A percentile compares a stretch with the other conserved stretches of the same genome.
phyloP scores from a whole-genome alignment of 2,329 filamentous ascomycete species.

The Hyphodiscus sp. region DNA sequence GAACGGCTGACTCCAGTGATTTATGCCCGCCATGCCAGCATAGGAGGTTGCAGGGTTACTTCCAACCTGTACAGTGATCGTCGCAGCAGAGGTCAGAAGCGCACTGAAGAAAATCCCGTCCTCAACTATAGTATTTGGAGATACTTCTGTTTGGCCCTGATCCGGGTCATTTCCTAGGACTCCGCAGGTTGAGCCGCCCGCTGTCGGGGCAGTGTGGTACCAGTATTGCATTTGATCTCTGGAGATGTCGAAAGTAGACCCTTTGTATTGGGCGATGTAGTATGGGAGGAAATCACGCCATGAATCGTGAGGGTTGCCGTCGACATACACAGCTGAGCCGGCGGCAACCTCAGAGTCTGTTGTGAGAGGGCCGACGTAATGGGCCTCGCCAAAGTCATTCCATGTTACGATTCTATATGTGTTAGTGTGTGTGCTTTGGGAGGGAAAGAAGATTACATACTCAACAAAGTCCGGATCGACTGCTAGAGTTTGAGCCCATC shows the following conservation, averaged over 20 bases:
- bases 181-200: conserved; percentile 29
- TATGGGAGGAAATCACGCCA: conserved; percentile 44
- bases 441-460: conserved; percentile 27
- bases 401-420: conserved; percentile 35
- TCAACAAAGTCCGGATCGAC: conserved; percentile 40
- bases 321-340: conserved; percentile 40
- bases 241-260: conserved; percentile 26
- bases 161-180: conserved; percentile 28
- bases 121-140: conserved; percentile 28
- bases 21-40: conserved; percentile 16
- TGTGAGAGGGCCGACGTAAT: conserved; percentile 44
- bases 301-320: conserved; percentile 42
- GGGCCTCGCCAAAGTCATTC: conserved; percentile 49
- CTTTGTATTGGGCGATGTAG: conserved; percentile 45
- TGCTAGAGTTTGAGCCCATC: conserved; percentile 46
- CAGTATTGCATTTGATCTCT: conserved; percentile 35
- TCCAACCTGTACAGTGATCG: conserved; percentile 30
- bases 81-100: conserved; percentile 24
- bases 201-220: conserved; percentile 35
- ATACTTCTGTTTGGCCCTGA: conserved; percentile 16
- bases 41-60: conserved; percentile 11
- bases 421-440: conserved; percentile 18
- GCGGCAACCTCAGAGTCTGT: conserved; percentile 31
- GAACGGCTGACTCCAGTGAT: conserved; percentile 27
- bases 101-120: conserved; percentile 27